Evolutionary conservation across 2,329 filamentous ascomycete genomes (phyloP), one percentile per base, ranked within the genome.

Genomic region (Paramyrothecium sp.): DNA sequence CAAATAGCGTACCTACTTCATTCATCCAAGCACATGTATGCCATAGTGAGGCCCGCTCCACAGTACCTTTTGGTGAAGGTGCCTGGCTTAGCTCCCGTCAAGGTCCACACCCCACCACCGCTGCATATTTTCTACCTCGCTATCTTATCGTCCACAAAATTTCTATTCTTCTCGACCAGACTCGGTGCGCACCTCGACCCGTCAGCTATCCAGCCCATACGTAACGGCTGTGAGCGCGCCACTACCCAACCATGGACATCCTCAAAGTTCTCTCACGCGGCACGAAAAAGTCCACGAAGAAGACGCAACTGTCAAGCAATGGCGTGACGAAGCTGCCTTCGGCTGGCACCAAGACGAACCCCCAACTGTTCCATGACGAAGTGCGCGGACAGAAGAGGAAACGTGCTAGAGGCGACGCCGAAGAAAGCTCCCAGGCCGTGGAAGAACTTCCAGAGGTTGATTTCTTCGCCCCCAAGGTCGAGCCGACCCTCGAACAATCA

Each of bases 211-310:
- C 53, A 44, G 44, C 50, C 58, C 55, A 51, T 12, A 12, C 5
- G 13, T 12, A 4, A 44, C 38, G 38, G n/a, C 26, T 48, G 47
- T 47, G 52, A 51, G 41, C 57, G 56, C 26, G 54, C 22, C 47
- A 21, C 16, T 5, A 20, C 38, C 13, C 38, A 8, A 12, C 20
- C 19, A 90, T 90, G 88, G 89, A 92, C 73, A 86, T 91, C 55
- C 78, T 91, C 67, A 91, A 87, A 67, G 76, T 92, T 33, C 77
- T 92, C 58, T 90, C 89, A 38, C 82, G 89, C 53, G 88, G 88
- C 57, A 86, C 85, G 3, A 91, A 89, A 60, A 79, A 79, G 65
- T 75, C 79, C 16, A 68, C 76, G 5, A 79, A 75, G 57, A 65
- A 68, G 19, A 60, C 72, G 46, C 65, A 63, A 23, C 55, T 60